phyloP scores from a whole-genome alignment of 768 basidiomycete genomes.

The Boletales sp. region DNA sequence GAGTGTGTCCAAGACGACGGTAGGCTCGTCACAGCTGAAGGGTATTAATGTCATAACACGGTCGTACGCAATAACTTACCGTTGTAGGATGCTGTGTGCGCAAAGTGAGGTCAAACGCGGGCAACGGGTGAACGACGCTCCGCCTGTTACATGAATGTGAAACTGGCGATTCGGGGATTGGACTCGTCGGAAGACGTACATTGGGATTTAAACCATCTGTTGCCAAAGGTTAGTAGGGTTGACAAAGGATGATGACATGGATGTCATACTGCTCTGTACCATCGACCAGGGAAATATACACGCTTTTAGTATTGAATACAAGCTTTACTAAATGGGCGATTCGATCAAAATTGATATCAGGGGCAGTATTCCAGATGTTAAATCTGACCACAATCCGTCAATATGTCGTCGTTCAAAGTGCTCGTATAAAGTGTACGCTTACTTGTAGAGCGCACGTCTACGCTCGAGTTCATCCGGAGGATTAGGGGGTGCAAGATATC shows the following conservation, averaged over 20 bases:
- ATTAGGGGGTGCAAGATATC: slow-evolving; percentile 75
- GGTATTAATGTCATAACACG: slow-evolving; percentile 1
- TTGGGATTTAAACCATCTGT: slow-evolving; percentile 87
- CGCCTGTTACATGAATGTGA: slow-evolving; percentile 33
- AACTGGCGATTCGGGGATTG: neutral
- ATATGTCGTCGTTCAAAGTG: neutral
- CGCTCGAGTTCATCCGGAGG: slow-evolving; percentile 84
- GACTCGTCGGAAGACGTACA: slow-evolving; percentile 44
- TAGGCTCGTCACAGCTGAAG: slow-evolving; percentile 77
- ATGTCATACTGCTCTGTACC: slow-evolving; percentile 70
- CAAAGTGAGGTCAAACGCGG: slow-evolving; percentile 71
- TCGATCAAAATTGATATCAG: slow-evolving; percentile 89
- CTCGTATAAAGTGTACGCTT: slow-evolving; percentile 16
- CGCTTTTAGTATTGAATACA: slow-evolving; percentile 88
- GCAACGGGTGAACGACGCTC: slow-evolving; percentile 41
- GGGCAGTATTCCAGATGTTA: slow-evolving; percentile 83
- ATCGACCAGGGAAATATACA: slow-evolving; percentile 80
- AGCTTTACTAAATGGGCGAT: slow-evolving; percentile 91
- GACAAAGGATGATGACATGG: slow-evolving; percentile 1
- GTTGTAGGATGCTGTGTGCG: slow-evolving; percentile 77
- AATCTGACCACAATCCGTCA: slow-evolving; percentile 48
- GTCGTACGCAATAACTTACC: slow-evolving; percentile 36
- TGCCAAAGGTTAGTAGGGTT: slow-evolving; percentile 6
- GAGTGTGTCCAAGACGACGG: slow-evolving; percentile 74
- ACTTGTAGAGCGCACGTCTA: slow-evolving; percentile 83